Conservation (phyloP, 2,329 filamentous ascomycete genomes). For the Albophoma yamanashiensis region DNA sequence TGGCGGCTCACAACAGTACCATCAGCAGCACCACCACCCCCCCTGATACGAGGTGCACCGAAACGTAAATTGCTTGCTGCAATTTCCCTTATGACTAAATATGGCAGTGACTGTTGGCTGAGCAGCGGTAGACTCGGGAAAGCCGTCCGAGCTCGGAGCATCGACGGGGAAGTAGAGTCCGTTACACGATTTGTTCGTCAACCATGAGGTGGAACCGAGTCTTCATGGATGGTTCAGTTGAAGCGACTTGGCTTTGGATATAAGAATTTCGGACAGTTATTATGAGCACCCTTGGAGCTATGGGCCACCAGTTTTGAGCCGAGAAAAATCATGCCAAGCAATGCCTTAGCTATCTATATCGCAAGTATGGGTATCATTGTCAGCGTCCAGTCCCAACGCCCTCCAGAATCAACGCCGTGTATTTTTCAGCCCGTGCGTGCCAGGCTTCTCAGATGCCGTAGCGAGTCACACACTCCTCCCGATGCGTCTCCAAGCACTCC, state of each 20-base stretch:
- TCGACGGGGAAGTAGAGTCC: background rate
- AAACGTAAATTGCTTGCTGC: background rate
- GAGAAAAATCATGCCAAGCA: background rate
- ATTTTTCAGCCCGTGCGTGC: background rate
- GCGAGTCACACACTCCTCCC: slow-evolving; percentile 59
- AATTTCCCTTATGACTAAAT: background rate
- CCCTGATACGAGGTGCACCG: background rate
- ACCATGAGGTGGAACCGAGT: background rate
- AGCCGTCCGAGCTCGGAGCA: background rate
- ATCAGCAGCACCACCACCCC: background rate
- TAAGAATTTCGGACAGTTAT: background rate
- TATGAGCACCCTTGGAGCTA: no score
- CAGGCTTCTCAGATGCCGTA: slow-evolving; percentile 37
- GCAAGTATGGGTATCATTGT: slow-evolving; percentile 7
- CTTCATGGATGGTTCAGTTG: background rate
- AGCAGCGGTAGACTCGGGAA: background rate
- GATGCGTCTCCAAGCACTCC: slow-evolving; percentile 62
- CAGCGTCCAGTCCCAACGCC: slow-evolving; percentile 1
- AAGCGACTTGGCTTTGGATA: background rate
- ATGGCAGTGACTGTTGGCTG: background rate
- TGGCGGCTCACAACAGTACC: background rate
- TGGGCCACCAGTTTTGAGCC: background rate
- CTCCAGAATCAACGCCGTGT: slow-evolving; percentile 4
- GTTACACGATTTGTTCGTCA: background rate
- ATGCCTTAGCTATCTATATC: background rate